These are phyloP conservation scores for Aspergillus japonicus DNA, from an alignment of 2,329 filamentous ascomycete genomes.

Conservation along the genomic window DNA sequence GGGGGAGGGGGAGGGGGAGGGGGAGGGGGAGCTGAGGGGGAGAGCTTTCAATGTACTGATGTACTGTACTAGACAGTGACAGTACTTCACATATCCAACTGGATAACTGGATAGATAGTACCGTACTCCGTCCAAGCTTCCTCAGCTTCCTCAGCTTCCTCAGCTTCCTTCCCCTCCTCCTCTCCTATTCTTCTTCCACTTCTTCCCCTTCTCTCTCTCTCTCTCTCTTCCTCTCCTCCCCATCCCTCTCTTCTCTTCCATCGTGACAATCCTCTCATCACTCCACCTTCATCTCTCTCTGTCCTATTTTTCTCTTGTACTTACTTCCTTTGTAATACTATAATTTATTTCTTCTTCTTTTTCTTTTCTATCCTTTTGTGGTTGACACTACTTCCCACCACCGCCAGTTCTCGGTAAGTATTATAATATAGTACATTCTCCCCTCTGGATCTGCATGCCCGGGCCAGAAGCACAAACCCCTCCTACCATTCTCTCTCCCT, in stretches of 20 bases:
- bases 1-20: neutral
- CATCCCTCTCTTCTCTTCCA: conserved; percentile 6
- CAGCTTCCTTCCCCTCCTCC: too few species aligned
- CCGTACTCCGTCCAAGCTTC: too few species aligned
- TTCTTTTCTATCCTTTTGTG: neutral
- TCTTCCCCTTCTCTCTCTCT: conserved; percentile 22
- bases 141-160: too few species aligned
- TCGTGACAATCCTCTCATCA: neutral
- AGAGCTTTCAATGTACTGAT: too few species aligned
- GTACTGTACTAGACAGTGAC: neutral
- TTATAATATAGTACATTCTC: too few species aligned
- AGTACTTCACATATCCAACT: too few species aligned
- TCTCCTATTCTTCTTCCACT: conserved; percentile 19
- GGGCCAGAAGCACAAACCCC: conserved; percentile 3
- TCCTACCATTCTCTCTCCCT: neutral
- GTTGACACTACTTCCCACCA: neutral
- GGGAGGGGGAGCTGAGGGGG: neutral
- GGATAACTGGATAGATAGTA: too few species aligned
- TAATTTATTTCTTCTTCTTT: conserved; percentile 11
- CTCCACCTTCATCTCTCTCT: conserved; percentile 7
- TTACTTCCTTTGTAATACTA: conserved; percentile 19
- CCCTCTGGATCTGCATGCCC: too few species aligned
- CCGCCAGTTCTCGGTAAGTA: conserved; percentile 3
- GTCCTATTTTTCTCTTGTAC: conserved; percentile 16
- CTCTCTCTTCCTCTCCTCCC: conserved; percentile 4